Percentiles rank a stretch among this genome's conserved stretches.
Evolutionary conservation across 331 rosid species (phyloP).

Genomic region (Acacia concinna): DNA sequence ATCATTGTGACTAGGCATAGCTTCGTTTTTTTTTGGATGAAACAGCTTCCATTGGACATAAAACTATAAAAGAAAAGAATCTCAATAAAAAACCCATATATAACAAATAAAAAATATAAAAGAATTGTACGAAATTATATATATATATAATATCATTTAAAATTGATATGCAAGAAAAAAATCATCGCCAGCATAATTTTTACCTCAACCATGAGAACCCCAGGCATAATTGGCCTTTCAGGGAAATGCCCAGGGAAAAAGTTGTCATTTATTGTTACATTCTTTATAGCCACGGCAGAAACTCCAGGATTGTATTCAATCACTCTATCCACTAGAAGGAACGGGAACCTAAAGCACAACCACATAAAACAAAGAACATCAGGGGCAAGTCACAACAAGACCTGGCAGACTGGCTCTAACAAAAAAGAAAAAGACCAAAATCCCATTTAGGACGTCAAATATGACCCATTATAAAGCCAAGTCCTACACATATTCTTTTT

Average conservation of each 20-base stretch:
- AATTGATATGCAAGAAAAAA: background rate
- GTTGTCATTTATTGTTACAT: slow-evolving; percentile 90
- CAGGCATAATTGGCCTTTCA: slow-evolving; percentile 96
- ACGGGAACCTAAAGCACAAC: slow-evolving; percentile 68
- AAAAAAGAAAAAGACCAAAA: background rate
- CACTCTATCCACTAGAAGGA: slow-evolving; percentile 97
- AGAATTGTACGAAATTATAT: background rate
- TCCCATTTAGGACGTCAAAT: background rate
- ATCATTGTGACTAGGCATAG: background rate
- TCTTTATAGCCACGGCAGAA: slow-evolving; percentile 92
- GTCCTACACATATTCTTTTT: background rate
- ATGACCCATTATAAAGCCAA: background rate
- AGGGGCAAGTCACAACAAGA: background rate
- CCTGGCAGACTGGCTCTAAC: background rate
- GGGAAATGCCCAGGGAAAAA: slow-evolving; percentile 99
- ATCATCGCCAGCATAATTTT: background rate
- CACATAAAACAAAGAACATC: slow-evolving; percentile 1
- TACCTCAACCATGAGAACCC: slow-evolving; percentile 98
- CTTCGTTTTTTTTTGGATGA: background rate
- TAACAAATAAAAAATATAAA: too few relatives aligned
- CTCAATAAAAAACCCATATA: background rate
- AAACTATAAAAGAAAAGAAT: background rate
- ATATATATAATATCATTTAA: background rate
- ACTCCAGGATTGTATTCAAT: slow-evolving; percentile 91
- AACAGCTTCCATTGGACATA: background rate